These are phyloP conservation scores for Salix dunnii DNA, from an alignment of 345 rosid genomes.

Conservation along the genomic window DNA sequence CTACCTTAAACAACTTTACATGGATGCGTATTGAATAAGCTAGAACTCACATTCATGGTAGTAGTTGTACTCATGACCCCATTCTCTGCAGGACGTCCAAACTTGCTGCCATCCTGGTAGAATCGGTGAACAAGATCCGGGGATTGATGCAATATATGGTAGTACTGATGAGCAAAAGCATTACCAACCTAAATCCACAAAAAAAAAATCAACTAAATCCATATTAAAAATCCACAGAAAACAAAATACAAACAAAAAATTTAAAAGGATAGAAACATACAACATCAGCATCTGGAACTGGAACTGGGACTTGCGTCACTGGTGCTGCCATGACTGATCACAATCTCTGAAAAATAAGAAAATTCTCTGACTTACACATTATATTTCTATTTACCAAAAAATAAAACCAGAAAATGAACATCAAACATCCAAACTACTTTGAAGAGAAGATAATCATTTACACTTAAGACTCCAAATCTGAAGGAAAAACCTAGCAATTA, in stretches of 20 bases:
- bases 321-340: slow-evolving; percentile 14
- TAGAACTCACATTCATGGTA: slow-evolving; percentile 66
- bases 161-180: slow-evolving; percentile 95
- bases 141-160: slow-evolving; percentile 80
- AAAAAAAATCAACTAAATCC: not conserved
- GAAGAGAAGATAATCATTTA: too few relatives aligned
- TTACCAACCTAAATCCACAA: slow-evolving; percentile 62
- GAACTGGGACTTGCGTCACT: slow-evolving; percentile 1
- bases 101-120: slow-evolving; percentile 90
- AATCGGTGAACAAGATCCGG: slow-evolving; percentile 85
- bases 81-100: slow-evolving; percentile 75
- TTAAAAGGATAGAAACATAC: slow-evolving; percentile 11
- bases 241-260: not conserved
- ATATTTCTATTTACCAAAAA: too few relatives aligned
- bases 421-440: too few relatives aligned
- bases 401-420: not conserved
- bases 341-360: not conserved
- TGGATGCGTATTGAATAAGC: too few relatives aligned
- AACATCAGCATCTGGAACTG: slow-evolving; percentile 18
- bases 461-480: too few relatives aligned
- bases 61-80: slow-evolving; percentile 75
- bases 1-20: too few relatives aligned
- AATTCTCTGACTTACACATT: too few relatives aligned
- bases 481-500: too few relatives aligned
- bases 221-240: not conserved